Conservation (phyloP, 1,139 yeast species). For the Geotrichum reessii region DNA sequence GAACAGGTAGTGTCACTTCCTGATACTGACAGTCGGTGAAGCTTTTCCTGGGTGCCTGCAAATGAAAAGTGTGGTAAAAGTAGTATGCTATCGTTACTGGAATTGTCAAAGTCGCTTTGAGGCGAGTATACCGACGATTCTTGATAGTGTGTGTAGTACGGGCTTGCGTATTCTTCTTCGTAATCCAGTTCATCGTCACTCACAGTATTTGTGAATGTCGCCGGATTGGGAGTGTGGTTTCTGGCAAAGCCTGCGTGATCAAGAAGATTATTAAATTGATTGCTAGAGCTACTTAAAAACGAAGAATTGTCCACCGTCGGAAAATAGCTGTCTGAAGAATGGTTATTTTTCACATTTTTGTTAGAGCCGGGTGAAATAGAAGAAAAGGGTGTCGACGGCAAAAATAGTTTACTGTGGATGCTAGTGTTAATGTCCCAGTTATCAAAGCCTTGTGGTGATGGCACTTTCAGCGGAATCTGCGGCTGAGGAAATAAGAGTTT, state of each 20-base stretch:
- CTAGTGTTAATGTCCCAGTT: conserved; percentile 14
- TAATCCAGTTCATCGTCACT: not conserved
- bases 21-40: not conserved
- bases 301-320: not conserved
- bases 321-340: not conserved
- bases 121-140: not conserved
- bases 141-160: not conserved
- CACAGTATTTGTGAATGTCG: not conserved
- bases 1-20: not conserved
- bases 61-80: not conserved
- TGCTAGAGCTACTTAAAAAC: not conserved
- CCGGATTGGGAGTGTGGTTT: not conserved
- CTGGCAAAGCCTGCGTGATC: conserved; percentile 12
- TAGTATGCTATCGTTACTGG: not conserved
- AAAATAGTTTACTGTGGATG: conserved; percentile 1
- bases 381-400: not conserved
- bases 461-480: not conserved
- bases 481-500: not conserved
- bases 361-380: not conserved
- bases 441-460: conserved; percentile 6
- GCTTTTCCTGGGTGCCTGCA: not conserved
- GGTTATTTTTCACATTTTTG: not conserved
- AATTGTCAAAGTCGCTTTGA: not conserved
- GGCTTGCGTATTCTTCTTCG: not conserved
- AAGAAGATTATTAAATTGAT: conserved; percentile 5